These are phyloP conservation scores for Spathaspora passalidarum DNA, from an alignment of 805 yeast species.

Conservation along the genomic window DNA sequence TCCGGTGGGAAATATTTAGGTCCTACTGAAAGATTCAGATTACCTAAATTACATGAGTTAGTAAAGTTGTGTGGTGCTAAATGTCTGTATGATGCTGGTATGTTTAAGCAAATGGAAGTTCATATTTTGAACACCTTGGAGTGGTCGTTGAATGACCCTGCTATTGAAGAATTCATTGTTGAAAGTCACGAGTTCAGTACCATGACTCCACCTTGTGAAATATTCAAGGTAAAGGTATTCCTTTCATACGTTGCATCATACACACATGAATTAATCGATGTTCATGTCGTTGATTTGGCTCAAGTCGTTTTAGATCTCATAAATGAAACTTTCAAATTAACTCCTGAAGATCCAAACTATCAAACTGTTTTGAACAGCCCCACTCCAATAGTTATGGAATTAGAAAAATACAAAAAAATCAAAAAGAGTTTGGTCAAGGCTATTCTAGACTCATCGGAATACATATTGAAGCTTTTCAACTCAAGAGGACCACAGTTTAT, in stretches of 20 bases:
- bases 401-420: slow-evolving; percentile 18
- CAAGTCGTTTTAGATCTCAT: slow-evolving; percentile 30
- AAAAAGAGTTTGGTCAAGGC: slow-evolving; percentile 26
- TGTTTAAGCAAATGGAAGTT: slow-evolving; percentile 63
- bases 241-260: slow-evolving; percentile 48
- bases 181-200: slow-evolving; percentile 34
- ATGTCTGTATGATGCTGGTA: slow-evolving; percentile 46
- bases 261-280: slow-evolving; percentile 43
- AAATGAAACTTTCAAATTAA: slow-evolving; percentile 26
- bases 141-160: slow-evolving; percentile 69
- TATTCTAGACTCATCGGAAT: slow-evolving; percentile 26
- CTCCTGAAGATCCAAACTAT: slow-evolving; percentile 17
- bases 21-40: slow-evolving; percentile 70
- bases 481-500: slow-evolving; percentile 29
- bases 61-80: slow-evolving; percentile 66
- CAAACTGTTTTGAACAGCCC: slow-evolving; percentile 19
- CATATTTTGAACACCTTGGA: slow-evolving; percentile 44
- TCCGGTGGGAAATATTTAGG: slow-evolving; percentile 61
- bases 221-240: slow-evolving; percentile 48
- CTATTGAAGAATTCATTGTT: slow-evolving; percentile 36
- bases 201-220: slow-evolving; percentile 18
- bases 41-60: slow-evolving; percentile 71
- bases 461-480: slow-evolving; percentile 22
- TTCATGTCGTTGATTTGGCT: slow-evolving; percentile 24
- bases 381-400: slow-evolving; percentile 9